phyloP scores from a whole-genome alignment of 2,329 filamentous ascomycete genomes.

The Phialophora chinensis region DNA sequence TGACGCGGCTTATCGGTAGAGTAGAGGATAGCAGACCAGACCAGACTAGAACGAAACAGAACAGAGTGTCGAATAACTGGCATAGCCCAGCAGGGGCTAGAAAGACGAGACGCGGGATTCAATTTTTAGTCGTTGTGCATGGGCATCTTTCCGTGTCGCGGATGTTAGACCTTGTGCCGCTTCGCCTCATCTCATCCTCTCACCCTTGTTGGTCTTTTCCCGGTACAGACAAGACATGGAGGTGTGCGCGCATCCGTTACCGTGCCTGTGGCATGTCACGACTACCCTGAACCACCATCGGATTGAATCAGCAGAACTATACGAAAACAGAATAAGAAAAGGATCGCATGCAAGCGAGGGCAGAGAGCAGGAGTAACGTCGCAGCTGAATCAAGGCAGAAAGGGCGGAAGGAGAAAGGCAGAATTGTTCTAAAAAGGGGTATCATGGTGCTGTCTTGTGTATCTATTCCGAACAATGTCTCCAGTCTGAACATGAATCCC shows the following conservation, averaged over 20 bases:
- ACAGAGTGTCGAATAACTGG: neutral
- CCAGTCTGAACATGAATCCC: slow-evolving; percentile 14
- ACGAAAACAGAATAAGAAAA: no score
- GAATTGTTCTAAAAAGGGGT: slow-evolving; percentile 9
- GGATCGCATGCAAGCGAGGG: neutral
- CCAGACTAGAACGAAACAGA: neutral
- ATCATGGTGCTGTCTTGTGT: slow-evolving; percentile 22
- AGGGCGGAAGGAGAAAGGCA: neutral
- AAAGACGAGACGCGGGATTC: neutral
- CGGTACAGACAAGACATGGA: neutral
- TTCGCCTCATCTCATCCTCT: no score
- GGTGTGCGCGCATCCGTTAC: neutral
- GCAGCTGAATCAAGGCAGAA: neutral
- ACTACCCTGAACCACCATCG: no score
- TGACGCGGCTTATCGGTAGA: neutral
- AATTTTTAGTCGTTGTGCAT: no score
- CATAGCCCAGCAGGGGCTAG: neutral
- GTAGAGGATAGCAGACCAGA: neutral
- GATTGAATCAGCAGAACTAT: no score
- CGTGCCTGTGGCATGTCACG: no score
- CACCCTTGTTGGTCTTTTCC: no score
- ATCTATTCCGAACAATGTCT: slow-evolving; percentile 15
- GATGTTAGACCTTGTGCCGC: neutral
- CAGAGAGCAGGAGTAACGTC: neutral
- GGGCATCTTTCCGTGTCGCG: no score